Base-by-base conservation (phyloP, 192 early-diverging fungal genomes). In the Chytriomyces sp. region DNA sequence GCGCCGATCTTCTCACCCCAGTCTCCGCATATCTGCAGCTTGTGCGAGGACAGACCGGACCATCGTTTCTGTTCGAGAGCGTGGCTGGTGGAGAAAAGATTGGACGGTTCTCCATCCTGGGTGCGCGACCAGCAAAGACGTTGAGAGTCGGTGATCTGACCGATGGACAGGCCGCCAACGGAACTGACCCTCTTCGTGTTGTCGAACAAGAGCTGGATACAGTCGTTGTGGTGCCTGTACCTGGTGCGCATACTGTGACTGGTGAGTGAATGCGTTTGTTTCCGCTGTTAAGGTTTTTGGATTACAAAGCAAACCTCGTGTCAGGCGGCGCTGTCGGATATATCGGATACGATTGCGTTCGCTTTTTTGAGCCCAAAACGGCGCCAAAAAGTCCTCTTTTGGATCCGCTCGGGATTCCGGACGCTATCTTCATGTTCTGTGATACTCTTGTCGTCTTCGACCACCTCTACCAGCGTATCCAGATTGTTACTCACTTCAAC, bases 381-480 rank as follows among this genome's bases (percentile, higher is more conserved):
- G 91, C 89, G 50, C 87, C 91, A 10, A 8, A 45, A 13, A 9
- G 24, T 44, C 57, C 47, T 18, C 79, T 98, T 35, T 81, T 88
- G 23, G 98, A 99, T 78, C 92, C 94, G 10, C 82, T 98, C 18
- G 93, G 87, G 13, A 84, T 99, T 16, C 98, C 98, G 44, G 98
- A 99, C 61, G 91, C 95, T 50, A 86, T 98, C 18, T 94, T 99
- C 72, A 84, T 99, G 86, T 90, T 97, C 80, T 96, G 95, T 83
- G 97, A 99, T 84, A 93, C 95, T 5, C 86, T 99, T 16, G 93
- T 99, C 23, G 88, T 98, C 23, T 98, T 98, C 81, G 98, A 99
- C 82, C 94, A 96, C 73, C 86, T 98, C 50, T 92, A 93, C 83
- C 94, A 95, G 82, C 78, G 92, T 66, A 89, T 97, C 77, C 94